Evolutionary conservation across 495 filamentous ascomycete species (phyloP), one percentile per base, ranked within the genome.

Genomic region (Lophium mytilinum): DNA sequence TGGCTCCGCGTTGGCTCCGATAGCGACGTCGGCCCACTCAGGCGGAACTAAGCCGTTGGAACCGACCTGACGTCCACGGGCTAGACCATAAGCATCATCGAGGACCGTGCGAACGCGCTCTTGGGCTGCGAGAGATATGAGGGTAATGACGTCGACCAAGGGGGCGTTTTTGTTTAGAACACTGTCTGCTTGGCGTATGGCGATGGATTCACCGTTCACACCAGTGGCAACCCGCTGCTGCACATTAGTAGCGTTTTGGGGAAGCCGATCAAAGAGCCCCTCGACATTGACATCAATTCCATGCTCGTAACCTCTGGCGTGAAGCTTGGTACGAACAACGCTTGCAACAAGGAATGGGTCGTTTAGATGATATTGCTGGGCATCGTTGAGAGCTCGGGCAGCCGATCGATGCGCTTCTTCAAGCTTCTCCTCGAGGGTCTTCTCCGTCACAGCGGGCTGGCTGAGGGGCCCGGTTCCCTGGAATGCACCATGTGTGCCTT

Each of bases 51-150:
- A 68, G 3, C 88, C 89, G 69, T 89, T 80, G 11, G 88, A 83
- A n/a, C 82, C 84, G 37, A 73, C 78, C 63, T 83, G 82, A 53
- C 89, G 81, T 50, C 77, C 83, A 56, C 74, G 78, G 15, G 87
- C 76, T 8, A 90, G 69, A 12, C 71, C 77, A 47, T 80, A 78
- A 6, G 85, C 81, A 65, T 93, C 88, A 61, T 89, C 83, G 19
- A 93, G 55, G 11, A 93, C 68, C 3, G 79, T 77, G 40, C 84
- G 73, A 24, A 94, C 39, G 19, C 86, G 79, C 63, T 90, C 83
- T 56, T 89, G 83, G 37, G 85, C 80, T 7, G 85, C 84, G 34
- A 93, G 77, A 9, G 87, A 90, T 34, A 94, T 52, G 24, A 94
- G 74, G 24, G 85, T 81, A 17, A 94, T 62, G 48, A 95, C 82